Evolutionary conservation across 768 basidiomycete genomes (phyloP), one percentile per base, ranked within the genome.

Genomic region (Crepidotus variabilis): DNA sequence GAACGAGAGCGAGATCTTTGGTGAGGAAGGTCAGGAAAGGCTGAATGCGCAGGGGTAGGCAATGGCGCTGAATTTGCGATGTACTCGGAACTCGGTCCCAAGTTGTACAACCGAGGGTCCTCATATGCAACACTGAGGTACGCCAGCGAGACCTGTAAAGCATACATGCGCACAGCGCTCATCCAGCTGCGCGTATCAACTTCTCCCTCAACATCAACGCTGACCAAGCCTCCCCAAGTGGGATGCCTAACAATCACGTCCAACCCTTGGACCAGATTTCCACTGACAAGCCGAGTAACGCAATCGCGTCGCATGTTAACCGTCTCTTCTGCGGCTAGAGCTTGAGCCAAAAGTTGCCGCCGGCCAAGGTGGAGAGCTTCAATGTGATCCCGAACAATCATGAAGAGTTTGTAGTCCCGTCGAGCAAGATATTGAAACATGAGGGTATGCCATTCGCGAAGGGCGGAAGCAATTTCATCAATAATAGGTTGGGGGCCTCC

Each of bases 191-290:
- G 80, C 16, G 80, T 74, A 67, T 94, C 91, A 36, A 86, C 76
- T 54, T 90, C 90, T 50, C 88, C 88, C 63, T 94, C 90, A 16
- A 90, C 84, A 62, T 96, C 94, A n/a, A 94, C 89, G 2, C 87
- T 88, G 33, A 94, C 91, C 21, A 98, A 79, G 3, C 85, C 88
- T 24, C 96, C 96, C 81, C 90, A 92, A 1, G 83, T 86, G 24
- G 95, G 91, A 75, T 98, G 94, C 20, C 96, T 82, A n/a, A 98
- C 95, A 63, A 98, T 94, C 58, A 98, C 86, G 64, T 98, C 96
- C 48, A 98, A 73, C 6, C 89, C 91, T 67, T 98, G 96, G 2
- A 90, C 86, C 56, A 98, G 79, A 68, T 98, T 98, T 32, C 93
- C 93, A 48, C 82, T 82, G 45, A 96, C 94, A 5, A 98, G 82